phyloP scores from a whole-genome alignment of 768 basidiomycete species.

The Tylopilus vinaceipallidus region DNA sequence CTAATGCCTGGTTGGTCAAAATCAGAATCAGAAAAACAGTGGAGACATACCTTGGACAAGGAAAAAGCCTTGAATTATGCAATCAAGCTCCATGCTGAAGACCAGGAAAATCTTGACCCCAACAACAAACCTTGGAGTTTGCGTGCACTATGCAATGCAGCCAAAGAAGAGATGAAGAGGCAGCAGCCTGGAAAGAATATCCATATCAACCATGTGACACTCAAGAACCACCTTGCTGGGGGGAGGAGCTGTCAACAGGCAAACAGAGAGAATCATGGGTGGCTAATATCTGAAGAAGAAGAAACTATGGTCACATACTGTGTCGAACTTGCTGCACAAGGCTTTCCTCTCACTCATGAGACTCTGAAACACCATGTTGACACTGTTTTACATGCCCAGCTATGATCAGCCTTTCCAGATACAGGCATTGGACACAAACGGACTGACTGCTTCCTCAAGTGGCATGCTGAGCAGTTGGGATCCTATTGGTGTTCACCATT shows the following conservation, averaged over 20 bases:
- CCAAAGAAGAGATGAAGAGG: no score
- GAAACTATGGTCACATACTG: conserved; percentile 29
- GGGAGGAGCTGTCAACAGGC: not conserved
- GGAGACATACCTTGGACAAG: no score
- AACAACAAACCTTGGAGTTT: no score
- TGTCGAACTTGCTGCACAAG: conserved; percentile 27
- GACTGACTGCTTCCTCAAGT: conserved; percentile 29
- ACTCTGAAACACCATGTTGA: conserved; percentile 36
- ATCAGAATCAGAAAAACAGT: no score
- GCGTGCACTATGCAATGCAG: no score
- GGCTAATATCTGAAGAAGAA: conserved; percentile 32
- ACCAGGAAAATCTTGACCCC: no score
- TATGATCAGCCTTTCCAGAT: conserved; percentile 30
- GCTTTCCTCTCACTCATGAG: conserved; percentile 36
- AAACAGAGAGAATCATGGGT: conserved; percentile 5
- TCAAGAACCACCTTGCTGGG: not conserved
- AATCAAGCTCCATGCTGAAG: no score
- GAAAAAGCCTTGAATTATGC: no score
- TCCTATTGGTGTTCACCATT: conserved; percentile 33
- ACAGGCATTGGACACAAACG: conserved; percentile 37
- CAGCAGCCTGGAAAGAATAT: not conserved
- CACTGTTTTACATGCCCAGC: conserved; percentile 24
- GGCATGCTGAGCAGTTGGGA: conserved; percentile 29
- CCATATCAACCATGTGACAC: not conserved
- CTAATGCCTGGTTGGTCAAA: no score